Evolutionary conservation across 257 asterid genomes (phyloP).

Genomic region (Anisodus tanguticus): DNA sequence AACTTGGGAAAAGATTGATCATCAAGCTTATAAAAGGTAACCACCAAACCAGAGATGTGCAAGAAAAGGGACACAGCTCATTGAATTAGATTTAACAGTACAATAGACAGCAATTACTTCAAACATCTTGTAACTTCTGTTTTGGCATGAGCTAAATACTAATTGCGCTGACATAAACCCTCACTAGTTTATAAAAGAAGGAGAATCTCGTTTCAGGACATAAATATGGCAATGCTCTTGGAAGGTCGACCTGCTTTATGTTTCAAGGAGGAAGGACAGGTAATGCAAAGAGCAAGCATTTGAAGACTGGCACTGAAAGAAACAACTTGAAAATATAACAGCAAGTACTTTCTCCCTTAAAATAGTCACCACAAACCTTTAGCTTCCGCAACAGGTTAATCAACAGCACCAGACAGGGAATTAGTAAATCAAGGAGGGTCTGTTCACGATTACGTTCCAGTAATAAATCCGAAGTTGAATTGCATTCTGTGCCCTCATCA

Average conservation of each 20-base stretch:
- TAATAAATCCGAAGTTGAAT: constrained; percentile 88
- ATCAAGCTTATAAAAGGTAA: not conserved
- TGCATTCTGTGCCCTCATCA: constrained; percentile 91
- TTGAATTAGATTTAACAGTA: not conserved
- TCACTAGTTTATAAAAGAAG: not conserved
- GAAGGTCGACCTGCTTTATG: not conserved
- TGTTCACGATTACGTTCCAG: constrained; percentile 94
- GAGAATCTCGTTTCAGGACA: constrained; percentile 3
- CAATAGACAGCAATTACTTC: not conserved
- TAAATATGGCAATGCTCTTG: constrained; percentile 6
- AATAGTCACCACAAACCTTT: constrained; percentile 53
- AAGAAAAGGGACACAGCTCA: constrained; percentile 2
- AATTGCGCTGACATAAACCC: not conserved
- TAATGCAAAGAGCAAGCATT: constrained; percentile 23
- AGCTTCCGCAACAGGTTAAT: constrained; percentile 80
- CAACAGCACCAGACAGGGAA: constrained; percentile 82
- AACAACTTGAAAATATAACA: constrained; percentile 19
- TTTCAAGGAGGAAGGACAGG: constrained; percentile 4
- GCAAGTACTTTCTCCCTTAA: constrained; percentile 21
- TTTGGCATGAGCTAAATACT: not conserved
- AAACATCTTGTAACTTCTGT: constrained; percentile 1
- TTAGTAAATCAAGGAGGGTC: constrained; percentile 77
- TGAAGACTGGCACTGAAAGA: not conserved
- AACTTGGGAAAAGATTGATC: constrained; percentile 28
- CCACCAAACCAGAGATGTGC: not conserved